These are phyloP conservation scores for Parastagonospora avenae DNA, from an alignment of 2,329 filamentous ascomycete genomes.

Conservation along the genomic window DNA sequence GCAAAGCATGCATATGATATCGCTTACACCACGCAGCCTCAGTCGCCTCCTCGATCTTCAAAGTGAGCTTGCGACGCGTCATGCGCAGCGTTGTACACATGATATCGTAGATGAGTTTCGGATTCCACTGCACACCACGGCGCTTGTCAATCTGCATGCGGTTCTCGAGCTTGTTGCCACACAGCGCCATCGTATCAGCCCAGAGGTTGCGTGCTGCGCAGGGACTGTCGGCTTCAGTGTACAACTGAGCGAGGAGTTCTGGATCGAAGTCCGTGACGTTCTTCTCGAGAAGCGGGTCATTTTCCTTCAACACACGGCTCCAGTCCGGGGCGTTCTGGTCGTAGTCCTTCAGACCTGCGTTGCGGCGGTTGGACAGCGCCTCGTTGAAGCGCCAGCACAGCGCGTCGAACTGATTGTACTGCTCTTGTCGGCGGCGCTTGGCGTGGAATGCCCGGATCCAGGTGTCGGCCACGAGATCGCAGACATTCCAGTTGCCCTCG, in stretches of 20 bases:
- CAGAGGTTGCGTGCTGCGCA: conserved; percentile 38
- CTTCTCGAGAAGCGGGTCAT: conserved; percentile 12
- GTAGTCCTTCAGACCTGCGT: conserved; percentile 1
- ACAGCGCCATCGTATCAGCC: conserved; percentile 38
- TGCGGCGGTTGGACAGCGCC: not conserved
- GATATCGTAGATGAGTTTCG: conserved; percentile 27
- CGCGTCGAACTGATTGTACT: not conserved
- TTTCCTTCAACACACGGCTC: conserved; percentile 3
- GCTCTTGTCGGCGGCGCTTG: not conserved
- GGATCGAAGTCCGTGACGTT: conserved; percentile 20
- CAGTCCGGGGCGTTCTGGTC: conserved; percentile 11
- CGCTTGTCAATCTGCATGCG: conserved; percentile 1
- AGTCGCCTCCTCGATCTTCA: conserved; percentile 37
- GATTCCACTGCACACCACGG: conserved; percentile 7
- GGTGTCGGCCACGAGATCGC: not conserved
- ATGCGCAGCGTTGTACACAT: conserved; percentile 33
- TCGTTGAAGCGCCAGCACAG: not conserved
- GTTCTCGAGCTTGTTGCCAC: conserved; percentile 20
- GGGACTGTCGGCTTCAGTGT: conserved; percentile 17
- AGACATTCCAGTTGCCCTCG: not conserved
- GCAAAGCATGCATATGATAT: conserved; percentile 37
- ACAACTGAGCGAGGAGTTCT: conserved; percentile 24
- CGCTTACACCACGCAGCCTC: conserved; percentile 37
- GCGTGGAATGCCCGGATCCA: not conserved
- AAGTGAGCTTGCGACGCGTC: conserved; percentile 27